Percentiles rank a stretch among this genome's conserved stretches.
phyloP scores from a whole-genome alignment of 352 stramenopile species.

The Saprolegnia parasitica region DNA sequence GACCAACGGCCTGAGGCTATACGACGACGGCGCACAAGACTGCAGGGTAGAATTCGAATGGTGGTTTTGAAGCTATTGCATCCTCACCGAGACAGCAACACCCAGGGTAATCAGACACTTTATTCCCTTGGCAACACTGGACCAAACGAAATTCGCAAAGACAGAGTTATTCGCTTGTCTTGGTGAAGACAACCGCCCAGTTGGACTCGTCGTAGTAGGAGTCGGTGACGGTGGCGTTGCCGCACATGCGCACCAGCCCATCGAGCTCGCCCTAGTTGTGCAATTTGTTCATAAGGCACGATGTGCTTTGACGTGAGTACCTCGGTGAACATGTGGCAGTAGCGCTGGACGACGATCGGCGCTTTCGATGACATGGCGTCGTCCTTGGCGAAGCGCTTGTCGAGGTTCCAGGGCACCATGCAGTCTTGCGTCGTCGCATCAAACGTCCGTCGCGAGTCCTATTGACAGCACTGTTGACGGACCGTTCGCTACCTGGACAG shows the following conservation, averaged over 20 bases:
- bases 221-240: conserved; percentile 56
- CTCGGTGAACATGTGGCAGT: conserved; percentile 85
- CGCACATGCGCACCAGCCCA: conserved; percentile 51
- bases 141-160: neutral
- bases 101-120: too few species aligned
- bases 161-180: conserved; percentile 1
- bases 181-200: conserved; percentile 69
- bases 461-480: too few species aligned
- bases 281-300: neutral
- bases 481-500: too few species aligned
- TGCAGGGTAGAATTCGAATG: too few species aligned
- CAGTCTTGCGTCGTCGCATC: conserved; percentile 68
- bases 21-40: too few species aligned
- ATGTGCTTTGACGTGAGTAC: neutral
- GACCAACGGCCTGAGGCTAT: too few species aligned
- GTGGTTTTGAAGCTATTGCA: too few species aligned
- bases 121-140: too few species aligned
- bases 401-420: conserved; percentile 85
- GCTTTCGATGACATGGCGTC: conserved; percentile 19
- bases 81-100: too few species aligned
- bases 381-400: conserved; percentile 58
- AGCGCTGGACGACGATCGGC: conserved; percentile 68
- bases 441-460: conserved; percentile 71
- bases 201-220: conserved; percentile 86
- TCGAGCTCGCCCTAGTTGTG: conserved; percentile 59